These are phyloP conservation scores for Lactifluus pinguis DNA, from an alignment of 768 basidiomycete genomes.

Conservation along the genomic window DNA sequence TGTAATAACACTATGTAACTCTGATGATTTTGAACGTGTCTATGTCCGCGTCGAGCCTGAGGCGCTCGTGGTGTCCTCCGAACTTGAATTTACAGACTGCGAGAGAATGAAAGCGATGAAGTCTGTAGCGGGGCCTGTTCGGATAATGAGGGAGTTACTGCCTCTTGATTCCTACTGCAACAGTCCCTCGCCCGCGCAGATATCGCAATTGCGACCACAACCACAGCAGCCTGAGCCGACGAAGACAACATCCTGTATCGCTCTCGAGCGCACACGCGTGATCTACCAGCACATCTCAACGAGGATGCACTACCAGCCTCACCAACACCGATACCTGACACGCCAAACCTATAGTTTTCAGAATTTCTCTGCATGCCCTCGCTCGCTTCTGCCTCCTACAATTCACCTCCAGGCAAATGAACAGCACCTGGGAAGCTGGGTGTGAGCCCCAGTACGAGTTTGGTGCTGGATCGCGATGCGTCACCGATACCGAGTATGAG, in stretches of 20 bases:
- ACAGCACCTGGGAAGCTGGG: no score
- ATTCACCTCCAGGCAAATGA: no score
- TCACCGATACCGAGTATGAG: no score
- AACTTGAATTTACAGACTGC: constrained; percentile 13
- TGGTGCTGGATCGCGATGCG: no score
- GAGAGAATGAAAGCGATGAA: constrained; percentile 21
- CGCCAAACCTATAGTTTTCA: constrained; percentile 79
- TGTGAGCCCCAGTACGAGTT: no score
- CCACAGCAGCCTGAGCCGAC: not conserved
- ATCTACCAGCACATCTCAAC: no score
- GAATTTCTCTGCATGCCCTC: no score
- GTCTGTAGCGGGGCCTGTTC: constrained; percentile 5
- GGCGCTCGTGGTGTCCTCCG: constrained; percentile 5
- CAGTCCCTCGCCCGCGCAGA: not conserved
- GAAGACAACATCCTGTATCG: not conserved
- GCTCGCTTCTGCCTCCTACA: no score
- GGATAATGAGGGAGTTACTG: not conserved
- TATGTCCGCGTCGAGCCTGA: constrained; percentile 10
- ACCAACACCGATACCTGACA: constrained; percentile 34
- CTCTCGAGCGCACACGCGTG: no score
- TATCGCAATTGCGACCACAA: not conserved
- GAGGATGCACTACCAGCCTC: no score
- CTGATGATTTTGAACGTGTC: no score
- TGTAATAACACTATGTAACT: no score
- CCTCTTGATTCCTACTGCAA: constrained; percentile 10